A percentile compares a stretch with the other conserved stretches of the same genome.
Conservation (phyloP, 2,329 filamentous ascomycete species). For the Trichoderma pleuroti region DNA sequence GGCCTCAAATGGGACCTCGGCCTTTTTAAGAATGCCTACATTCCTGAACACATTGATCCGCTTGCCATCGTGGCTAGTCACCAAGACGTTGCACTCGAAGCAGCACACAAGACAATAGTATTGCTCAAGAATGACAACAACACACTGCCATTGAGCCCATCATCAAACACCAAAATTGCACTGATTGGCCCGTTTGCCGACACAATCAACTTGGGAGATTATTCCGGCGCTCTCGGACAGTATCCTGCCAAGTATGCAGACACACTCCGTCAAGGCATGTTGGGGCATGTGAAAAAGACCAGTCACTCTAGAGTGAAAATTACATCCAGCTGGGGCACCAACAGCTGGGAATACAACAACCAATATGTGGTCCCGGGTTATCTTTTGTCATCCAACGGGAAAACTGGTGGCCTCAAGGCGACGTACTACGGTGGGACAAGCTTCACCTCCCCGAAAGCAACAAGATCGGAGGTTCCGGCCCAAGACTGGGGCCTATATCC, state of each 20-base stretch:
- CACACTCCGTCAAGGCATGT: slow-evolving; percentile 2
- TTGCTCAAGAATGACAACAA: slow-evolving; percentile 16
- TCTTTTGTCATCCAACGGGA: slow-evolving; percentile 6
- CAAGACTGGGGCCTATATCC: slow-evolving; percentile 17
- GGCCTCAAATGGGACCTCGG: slow-evolving; percentile 18
- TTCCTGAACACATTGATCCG: slow-evolving; percentile 12
- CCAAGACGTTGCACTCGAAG: slow-evolving; percentile 10
- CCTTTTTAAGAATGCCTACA: slow-evolving; percentile 13
- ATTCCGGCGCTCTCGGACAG: slow-evolving; percentile 12
- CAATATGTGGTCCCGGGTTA: slow-evolving; percentile 14
- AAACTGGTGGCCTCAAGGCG: not conserved
- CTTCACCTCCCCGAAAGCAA: not conserved
- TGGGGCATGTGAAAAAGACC: slow-evolving; percentile 1
- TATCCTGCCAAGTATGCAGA: slow-evolving; percentile 10
- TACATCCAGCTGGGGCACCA: slow-evolving; percentile 12
- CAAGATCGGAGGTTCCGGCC: not conserved
- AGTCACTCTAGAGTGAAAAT: not conserved
- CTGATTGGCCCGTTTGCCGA: slow-evolving; percentile 15
- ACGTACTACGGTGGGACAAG: slow-evolving; percentile 10
- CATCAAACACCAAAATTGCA: slow-evolving; percentile 3
- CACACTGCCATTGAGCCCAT: not conserved
- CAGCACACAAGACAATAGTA: slow-evolving; percentile 17
- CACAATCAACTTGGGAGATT: slow-evolving; percentile 12
- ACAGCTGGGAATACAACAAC: slow-evolving; percentile 20
- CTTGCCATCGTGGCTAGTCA: slow-evolving; percentile 13